Percentiles rank a stretch among this genome's conserved stretches.
Evolutionary conservation across 495 filamentous ascomycete species (phyloP).

Genomic region (Trichoderma asperelloides): DNA sequence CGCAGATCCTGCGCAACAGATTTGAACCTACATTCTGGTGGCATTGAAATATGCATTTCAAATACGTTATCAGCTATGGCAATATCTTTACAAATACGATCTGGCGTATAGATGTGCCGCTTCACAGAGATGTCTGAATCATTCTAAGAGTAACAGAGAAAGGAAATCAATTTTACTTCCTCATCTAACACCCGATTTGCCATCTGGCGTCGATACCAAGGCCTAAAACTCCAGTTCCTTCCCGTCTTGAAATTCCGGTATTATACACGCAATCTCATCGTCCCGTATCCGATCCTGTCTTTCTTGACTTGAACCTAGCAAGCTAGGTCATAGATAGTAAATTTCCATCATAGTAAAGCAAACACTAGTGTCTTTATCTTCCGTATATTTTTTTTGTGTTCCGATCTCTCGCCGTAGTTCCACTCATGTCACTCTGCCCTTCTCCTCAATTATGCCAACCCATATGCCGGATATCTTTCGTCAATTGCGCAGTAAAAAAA

Average conservation of each 20-base stretch:
- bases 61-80: too few relatives aligned
- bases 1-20: background rate
- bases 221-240: constrained; percentile 7
- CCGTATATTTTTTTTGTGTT: background rate
- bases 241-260: background rate
- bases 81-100: too few relatives aligned
- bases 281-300: background rate
- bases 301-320: background rate
- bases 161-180: background rate
- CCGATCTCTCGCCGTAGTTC: background rate
- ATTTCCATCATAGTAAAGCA: background rate
- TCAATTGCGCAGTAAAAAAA: background rate
- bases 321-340: background rate
- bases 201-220: constrained; percentile 3
- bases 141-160: background rate
- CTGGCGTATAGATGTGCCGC: background rate
- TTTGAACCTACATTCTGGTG: background rate
- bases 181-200: background rate
- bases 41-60: background rate
- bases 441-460: constrained; percentile 8
- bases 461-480: constrained; percentile 1
- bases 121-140: background rate
- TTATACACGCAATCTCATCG: constrained; percentile 1
- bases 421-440: background rate
- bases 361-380: background rate